Percentiles rank a stretch among this genome's conserved stretches.
Evolutionary conservation across 352 stramenopile genomes (phyloP).

Genomic region (Globisporangium mamillatum): DNA sequence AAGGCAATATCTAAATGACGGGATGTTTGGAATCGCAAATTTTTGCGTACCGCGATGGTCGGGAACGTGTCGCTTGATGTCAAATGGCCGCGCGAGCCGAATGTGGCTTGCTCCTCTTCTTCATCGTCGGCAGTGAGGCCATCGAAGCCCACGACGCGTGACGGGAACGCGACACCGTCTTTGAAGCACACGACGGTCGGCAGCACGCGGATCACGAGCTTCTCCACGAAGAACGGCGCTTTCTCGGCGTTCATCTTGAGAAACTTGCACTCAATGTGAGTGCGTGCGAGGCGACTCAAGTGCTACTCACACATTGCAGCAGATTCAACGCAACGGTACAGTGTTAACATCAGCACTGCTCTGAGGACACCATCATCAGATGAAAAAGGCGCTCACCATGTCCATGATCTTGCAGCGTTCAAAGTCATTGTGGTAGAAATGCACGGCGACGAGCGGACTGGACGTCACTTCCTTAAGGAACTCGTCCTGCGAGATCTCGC

Average conservation of each 20-base stretch:
- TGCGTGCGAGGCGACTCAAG: constrained; percentile 47
- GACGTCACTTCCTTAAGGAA: constrained; percentile 94
- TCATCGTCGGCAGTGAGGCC: constrained; percentile 87
- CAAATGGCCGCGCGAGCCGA: constrained; percentile 36
- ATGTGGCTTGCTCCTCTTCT: constrained; percentile 33
- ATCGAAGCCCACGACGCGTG: constrained; percentile 91
- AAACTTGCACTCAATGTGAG: constrained; percentile 93
- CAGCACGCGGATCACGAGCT: constrained; percentile 91
- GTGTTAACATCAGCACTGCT: not conserved
- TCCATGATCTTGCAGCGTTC: constrained; percentile 98
- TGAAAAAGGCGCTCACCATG: constrained; percentile 34
- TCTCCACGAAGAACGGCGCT: constrained; percentile 94
- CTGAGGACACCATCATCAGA: not conserved
- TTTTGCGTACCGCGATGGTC: constrained; percentile 44
- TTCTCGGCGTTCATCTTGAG: constrained; percentile 94
- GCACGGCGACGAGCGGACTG: constrained; percentile 82
- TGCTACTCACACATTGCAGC: constrained; percentile 26
- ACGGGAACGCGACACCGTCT: constrained; percentile 89
- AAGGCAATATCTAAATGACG: not conserved
- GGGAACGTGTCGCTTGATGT: constrained; percentile 59
- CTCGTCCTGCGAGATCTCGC: constrained; percentile 94
- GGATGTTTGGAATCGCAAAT: not conserved
- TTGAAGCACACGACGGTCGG: constrained; percentile 92
- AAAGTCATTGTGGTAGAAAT: constrained; percentile 98
- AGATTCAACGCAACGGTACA: not conserved